These are phyloP conservation scores for Cryphonectria parasitica DNA, from an alignment of 2,329 filamentous ascomycete species.

Conservation along the genomic window DNA sequence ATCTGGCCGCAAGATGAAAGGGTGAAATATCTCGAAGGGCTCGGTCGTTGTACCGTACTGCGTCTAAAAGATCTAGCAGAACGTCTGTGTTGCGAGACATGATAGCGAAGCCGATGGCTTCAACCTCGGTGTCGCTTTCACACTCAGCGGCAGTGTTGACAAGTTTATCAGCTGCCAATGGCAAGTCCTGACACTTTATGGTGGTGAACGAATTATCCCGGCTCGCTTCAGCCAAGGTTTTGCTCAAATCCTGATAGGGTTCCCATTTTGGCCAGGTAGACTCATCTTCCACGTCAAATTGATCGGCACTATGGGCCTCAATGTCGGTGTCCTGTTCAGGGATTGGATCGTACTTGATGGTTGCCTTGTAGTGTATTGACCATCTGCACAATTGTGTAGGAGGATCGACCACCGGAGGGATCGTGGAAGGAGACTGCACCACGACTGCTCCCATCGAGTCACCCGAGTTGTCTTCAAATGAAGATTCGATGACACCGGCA, in stretches of 20 bases:
- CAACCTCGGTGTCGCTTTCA: neutral
- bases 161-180: neutral
- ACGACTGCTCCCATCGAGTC: neutral
- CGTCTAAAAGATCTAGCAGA: rapidly evolving
- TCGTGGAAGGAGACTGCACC: neutral
- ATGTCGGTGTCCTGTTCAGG: neutral
- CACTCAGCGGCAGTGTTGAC: neutral
- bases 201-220: neutral
- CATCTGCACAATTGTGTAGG: slow-evolving; percentile 17
- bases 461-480: neutral
- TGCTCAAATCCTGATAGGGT: neutral
- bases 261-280: slow-evolving; percentile 8
- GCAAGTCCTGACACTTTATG: neutral
- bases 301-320: neutral
- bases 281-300: slow-evolving; percentile 15
- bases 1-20: neutral
- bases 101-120: slow-evolving; percentile 14
- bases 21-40: neutral
- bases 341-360: neutral
- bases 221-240: neutral
- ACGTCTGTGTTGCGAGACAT: neutral
- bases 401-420: neutral
- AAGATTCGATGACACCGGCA: slow-evolving; percentile 22
- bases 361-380: neutral
- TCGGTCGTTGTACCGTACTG: rapidly evolving